Evolutionary conservation across 140 eudicot species (phyloP).

Genomic region (Oenanthe javanica): DNA sequence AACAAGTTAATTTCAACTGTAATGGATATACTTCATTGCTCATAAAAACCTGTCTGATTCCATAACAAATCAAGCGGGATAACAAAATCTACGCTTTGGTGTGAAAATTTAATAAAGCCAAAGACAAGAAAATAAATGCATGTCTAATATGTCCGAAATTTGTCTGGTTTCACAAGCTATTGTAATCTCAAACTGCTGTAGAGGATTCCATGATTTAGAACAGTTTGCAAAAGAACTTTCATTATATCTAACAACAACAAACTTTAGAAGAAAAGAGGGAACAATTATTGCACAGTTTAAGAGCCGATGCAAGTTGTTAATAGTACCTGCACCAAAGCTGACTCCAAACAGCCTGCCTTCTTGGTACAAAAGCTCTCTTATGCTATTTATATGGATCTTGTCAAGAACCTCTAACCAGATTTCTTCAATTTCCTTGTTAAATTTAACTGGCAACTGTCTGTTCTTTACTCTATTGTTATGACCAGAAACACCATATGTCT

Average conservation of each 20-base stretch:
- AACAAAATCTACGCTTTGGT: neutral
- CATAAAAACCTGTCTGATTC: neutral
- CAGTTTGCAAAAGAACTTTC: neutral
- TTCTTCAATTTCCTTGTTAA: conserved; percentile 55
- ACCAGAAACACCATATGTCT: conserved; percentile 9
- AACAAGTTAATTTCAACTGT: neutral
- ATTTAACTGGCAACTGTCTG: conserved; percentile 15
- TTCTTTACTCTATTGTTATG: conserved; percentile 17
- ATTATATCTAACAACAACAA: neutral
- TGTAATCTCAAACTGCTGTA: neutral
- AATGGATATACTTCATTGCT: neutral
- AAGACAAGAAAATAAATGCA: conserved; percentile 8
- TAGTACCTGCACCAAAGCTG: conserved; percentile 73
- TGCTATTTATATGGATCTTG: conserved; percentile 48
- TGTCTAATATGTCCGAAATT: conserved; percentile 16
- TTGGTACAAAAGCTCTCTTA: conserved; percentile 67
- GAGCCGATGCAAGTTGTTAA: conserved; percentile 1
- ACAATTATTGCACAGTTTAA: neutral
- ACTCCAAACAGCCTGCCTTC: conserved; percentile 80
- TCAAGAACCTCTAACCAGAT: conserved; percentile 83
- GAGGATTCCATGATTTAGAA: neutral
- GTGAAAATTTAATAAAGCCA: conserved; percentile 48
- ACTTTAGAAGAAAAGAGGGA: conserved; percentile 1
- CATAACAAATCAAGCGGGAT: neutral
- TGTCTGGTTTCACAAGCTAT: neutral